Evolutionary conservation across 176 grass and related monocot species (phyloP).

Genomic region (Thalia dealbata): DNA sequence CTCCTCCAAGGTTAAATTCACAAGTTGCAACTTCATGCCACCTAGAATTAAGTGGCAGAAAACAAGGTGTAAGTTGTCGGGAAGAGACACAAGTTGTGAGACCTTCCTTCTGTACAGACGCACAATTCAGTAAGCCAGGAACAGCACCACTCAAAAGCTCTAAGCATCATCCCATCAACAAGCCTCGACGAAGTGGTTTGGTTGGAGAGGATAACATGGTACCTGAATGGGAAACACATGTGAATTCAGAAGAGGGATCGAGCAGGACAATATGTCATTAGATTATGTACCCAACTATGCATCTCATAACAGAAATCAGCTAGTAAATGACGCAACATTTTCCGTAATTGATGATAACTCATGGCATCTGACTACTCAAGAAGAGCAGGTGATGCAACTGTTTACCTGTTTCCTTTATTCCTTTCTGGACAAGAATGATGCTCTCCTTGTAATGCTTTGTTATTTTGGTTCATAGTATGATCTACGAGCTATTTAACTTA

Average conservation of each 20-base stretch:
- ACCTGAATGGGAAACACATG: slow-evolving; percentile 53
- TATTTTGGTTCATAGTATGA: too few species aligned
- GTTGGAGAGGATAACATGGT: slow-evolving; percentile 44
- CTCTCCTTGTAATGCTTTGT: too few species aligned
- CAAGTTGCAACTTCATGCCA: slow-evolving; percentile 13
- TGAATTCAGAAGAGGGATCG: slow-evolving; percentile 41
- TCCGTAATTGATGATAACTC: slow-evolving; percentile 1
- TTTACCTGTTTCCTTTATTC: slow-evolving; percentile 7
- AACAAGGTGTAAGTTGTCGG: too few species aligned
- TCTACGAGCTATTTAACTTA: too few species aligned
- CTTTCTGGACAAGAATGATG: slow-evolving; percentile 7
- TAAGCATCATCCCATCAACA: slow-evolving; percentile 25
- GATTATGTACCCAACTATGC: slow-evolving; percentile 20
- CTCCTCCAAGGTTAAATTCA: slow-evolving; percentile 46
- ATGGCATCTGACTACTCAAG: slow-evolving; percentile 10
- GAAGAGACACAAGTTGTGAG: too few species aligned
- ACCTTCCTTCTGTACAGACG: slow-evolving; percentile 31
- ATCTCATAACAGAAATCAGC: slow-evolving; percentile 13
- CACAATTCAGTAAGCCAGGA: slow-evolving; percentile 5
- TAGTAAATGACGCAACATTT: neutral
- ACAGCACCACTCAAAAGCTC: slow-evolving; percentile 12
- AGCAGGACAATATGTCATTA: slow-evolving; percentile 20
- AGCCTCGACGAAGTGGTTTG: neutral
- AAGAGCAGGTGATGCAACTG: slow-evolving; percentile 2
- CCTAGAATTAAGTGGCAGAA: slow-evolving; percentile 14